Evolutionary conservation across 306 rosid species (phyloP), one percentile per base, ranked within the genome.

Genomic region (Acacia melanoxylon): DNA sequence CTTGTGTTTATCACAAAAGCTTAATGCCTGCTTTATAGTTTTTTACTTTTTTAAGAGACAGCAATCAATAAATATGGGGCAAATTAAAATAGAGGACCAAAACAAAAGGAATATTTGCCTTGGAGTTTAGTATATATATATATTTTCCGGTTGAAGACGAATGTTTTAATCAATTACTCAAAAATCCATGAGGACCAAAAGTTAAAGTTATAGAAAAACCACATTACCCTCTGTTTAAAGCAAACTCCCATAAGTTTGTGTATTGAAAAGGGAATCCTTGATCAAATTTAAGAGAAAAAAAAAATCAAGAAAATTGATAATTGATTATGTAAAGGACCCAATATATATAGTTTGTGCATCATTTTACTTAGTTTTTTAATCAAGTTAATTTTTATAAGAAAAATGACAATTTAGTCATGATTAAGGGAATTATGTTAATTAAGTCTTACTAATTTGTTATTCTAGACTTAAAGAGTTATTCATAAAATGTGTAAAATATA

Each of bases 1-100:
- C 89, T 82, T 29, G 92, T 91, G 87, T 85, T 90, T 92, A 85
- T 92, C 94, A 84, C 88, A 85, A 84, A 86, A 82, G 89, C 87
- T 68, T 68, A 68, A 40, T 68, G 73, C 49, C 17, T 35, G 9
- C 74, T 69, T 41, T 69, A 22, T 69, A 69, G 54, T 42, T 69
- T 69, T 68, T 69, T 69, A 69, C 35, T 42, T 69, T 69, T 68
- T 69, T 42, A 70, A 70, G 74, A 22, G 54, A 70, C 62, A 13
- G 5, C n/a, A 11, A 12, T n/a, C 20, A 9, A 35, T 19, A 69
- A 37, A 40, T 61, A 1, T 61, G 4, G 15, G 19, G 67, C 5
- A 24, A 12, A 11, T 25, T 25, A 25, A 16, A 25, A 2, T 24
- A 4, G 16, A 61, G 35, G 7, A 11, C 33, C 67, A 61, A 61